A percentile compares a stretch with the other conserved stretches of the same genome.
phyloP scores from a whole-genome alignment of 805 yeast species.

The Nakazawaea populi region DNA sequence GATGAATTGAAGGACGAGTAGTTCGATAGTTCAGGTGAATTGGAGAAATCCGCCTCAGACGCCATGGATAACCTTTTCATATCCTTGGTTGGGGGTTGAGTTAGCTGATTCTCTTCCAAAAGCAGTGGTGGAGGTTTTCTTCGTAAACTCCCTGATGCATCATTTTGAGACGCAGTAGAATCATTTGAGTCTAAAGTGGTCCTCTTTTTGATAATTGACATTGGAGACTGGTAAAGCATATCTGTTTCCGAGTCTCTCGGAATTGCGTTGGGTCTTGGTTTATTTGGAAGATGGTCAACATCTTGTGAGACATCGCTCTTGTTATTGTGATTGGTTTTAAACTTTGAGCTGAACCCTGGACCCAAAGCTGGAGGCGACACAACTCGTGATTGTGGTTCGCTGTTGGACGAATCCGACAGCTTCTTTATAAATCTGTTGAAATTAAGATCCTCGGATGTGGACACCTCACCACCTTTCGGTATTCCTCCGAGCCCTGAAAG shows the following conservation, averaged over 20 bases:
- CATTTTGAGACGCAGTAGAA: neutral
- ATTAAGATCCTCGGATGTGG: too few species aligned
- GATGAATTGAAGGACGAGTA: constrained; percentile 1
- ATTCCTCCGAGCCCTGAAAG: too few species aligned
- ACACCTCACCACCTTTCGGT: too few species aligned
- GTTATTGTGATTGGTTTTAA: neutral
- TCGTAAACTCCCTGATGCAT: neutral
- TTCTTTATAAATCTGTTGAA: too few species aligned
- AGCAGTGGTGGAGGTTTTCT: constrained; percentile 9
- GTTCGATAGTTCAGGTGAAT: constrained; percentile 4
- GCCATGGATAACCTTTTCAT: constrained; percentile 2
- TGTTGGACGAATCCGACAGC: too few species aligned
- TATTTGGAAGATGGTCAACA: neutral
- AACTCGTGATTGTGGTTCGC: too few species aligned
- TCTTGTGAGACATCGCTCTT: neutral
- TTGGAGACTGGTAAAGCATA: too few species aligned
- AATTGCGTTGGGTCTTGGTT: neutral
- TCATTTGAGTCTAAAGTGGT: neutral
- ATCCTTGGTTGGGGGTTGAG: neutral
- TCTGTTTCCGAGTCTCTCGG: neutral
- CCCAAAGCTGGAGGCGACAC: neutral
- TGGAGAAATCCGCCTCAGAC: neutral
- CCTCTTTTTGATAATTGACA: neutral
- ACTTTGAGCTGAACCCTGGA: neutral
- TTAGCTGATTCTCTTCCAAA: neutral